Percentiles rank a stretch among this genome's conserved stretches.
These are phyloP conservation scores for Ochetophila trinervis DNA, from an alignment of 306 rosid species.

Conservation along the genomic window DNA sequence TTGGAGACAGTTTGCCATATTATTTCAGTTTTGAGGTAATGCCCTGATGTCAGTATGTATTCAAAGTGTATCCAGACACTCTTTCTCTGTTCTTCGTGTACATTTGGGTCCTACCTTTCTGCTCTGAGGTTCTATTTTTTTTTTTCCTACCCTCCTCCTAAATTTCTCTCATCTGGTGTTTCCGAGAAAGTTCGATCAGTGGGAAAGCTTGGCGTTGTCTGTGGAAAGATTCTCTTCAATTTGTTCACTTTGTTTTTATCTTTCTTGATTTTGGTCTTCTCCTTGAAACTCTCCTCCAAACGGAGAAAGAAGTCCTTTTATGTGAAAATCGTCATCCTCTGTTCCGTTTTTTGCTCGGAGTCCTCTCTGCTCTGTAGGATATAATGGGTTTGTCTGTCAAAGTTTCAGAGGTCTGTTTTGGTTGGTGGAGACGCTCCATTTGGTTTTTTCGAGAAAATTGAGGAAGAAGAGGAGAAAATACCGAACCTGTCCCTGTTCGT, in stretches of 20 bases:
- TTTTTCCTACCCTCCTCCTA: background rate
- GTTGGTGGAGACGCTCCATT: background rate
- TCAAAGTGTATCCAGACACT: slow-evolving; percentile 1
- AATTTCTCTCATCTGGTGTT: background rate
- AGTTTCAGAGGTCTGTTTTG: too few relatives aligned
- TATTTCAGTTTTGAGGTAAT: slow-evolving; percentile 23
- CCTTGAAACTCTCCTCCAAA: background rate
- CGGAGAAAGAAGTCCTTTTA: background rate
- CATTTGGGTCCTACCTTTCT: slow-evolving; percentile 7
- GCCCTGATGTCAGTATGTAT: slow-evolving; percentile 16
- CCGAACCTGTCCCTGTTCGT: background rate
- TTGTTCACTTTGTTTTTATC: background rate
- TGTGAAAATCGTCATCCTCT: background rate
- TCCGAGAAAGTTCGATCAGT: slow-evolving; percentile 7
- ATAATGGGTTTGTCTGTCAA: background rate
- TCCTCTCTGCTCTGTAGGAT: background rate
- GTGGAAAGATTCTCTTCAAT: background rate
- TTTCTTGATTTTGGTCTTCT: background rate
- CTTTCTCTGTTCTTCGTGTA: slow-evolving; percentile 4
- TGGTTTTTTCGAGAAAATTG: slow-evolving; percentile 11
- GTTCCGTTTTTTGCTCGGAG: too few relatives aligned
- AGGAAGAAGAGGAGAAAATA: slow-evolving; percentile 2
- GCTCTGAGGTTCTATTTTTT: background rate
- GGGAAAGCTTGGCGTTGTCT: background rate
- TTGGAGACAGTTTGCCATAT: slow-evolving; percentile 7